A percentile compares a stretch with the other conserved stretches of the same genome.
Evolutionary conservation across 768 basidiomycete genomes (phyloP).

Genomic region (Rossbeevera mucosa): DNA sequence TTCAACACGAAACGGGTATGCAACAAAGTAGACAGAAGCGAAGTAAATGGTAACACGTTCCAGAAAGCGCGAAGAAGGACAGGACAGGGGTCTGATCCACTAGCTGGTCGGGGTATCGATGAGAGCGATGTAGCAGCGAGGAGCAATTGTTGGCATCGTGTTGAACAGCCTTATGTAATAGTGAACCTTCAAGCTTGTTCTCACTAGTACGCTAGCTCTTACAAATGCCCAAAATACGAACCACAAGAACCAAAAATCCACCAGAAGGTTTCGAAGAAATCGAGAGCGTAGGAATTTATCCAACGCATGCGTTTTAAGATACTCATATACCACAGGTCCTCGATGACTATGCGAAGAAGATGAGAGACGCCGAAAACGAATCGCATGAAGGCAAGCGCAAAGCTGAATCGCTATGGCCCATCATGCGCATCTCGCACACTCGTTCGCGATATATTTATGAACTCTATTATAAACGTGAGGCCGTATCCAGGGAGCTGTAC

Average conservation of each 20-base stretch:
- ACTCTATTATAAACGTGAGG: constrained; percentile 97
- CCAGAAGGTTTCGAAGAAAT: constrained; percentile 97
- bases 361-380: constrained; percentile 99
- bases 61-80: neutral
- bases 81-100: constrained; percentile 8
- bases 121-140: constrained; percentile 7
- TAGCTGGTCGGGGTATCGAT: constrained; percentile 13
- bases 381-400: constrained; percentile 97
- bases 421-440: constrained; percentile 96
- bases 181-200: neutral
- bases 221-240: constrained; percentile 89
- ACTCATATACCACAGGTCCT: constrained; percentile 59
- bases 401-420: constrained; percentile 90
- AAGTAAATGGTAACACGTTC: neutral
- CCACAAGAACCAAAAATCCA: constrained; percentile 86
- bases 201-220: neutral
- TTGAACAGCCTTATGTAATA: constrained; percentile 22
- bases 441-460: constrained; percentile 97
- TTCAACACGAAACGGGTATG: constrained; percentile 10
- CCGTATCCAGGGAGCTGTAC: constrained; percentile 87
- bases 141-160: constrained; percentile 7
- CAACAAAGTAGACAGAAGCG: constrained; percentile 1
- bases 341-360: constrained; percentile 98
- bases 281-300: constrained; percentile 51
- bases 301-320: neutral